These are phyloP conservation scores for Violaceomyces palustris DNA, from an alignment of 1,284 basidiomycete species.

Conservation along the genomic window DNA sequence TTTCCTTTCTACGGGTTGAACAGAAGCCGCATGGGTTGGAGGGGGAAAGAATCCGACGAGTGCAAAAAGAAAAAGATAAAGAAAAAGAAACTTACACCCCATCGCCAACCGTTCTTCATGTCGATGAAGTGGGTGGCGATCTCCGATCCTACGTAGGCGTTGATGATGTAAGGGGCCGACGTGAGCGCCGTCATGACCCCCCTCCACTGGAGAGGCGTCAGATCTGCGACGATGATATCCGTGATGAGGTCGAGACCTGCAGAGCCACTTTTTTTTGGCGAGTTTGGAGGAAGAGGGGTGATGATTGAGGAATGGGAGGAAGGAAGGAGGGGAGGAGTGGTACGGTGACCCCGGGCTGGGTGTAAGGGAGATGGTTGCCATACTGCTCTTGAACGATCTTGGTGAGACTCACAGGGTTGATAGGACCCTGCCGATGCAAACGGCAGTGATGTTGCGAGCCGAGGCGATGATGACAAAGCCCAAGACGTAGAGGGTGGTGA, in stretches of 20 bases:
- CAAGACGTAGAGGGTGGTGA: conserved; percentile 31
- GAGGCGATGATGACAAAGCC: conserved; percentile 37
- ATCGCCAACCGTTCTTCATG: conserved; percentile 10
- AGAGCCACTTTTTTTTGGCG: no score
- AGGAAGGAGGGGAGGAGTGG: no score
- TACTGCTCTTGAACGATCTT: conserved; percentile 22
- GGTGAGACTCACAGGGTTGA: no score
- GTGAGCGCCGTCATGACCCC: conserved; percentile 14
- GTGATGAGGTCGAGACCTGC: conserved; percentile 26
- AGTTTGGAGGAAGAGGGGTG: no score
- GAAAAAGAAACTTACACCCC: no score
- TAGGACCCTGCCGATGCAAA: conserved; percentile 9
- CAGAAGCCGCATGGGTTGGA: no score
- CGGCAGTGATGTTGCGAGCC: conserved; percentile 8
- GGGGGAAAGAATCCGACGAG: no score
- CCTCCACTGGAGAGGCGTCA: conserved; percentile 23
- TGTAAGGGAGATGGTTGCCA: no score
- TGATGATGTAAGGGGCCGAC: conserved; percentile 11
- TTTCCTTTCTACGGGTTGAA: no score
- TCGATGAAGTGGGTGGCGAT: conserved; percentile 5
- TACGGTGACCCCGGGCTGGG: no score
- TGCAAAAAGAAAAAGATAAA: no score
- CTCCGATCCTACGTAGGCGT: conserved; percentile 3
- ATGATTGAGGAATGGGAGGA: no score
- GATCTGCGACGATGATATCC: conserved; percentile 40